A percentile compares a stretch with the other conserved stretches of the same genome.
Evolutionary conservation across 2,329 filamentous ascomycete genomes (phyloP).

Genomic region (Incumbomyces lentus): DNA sequence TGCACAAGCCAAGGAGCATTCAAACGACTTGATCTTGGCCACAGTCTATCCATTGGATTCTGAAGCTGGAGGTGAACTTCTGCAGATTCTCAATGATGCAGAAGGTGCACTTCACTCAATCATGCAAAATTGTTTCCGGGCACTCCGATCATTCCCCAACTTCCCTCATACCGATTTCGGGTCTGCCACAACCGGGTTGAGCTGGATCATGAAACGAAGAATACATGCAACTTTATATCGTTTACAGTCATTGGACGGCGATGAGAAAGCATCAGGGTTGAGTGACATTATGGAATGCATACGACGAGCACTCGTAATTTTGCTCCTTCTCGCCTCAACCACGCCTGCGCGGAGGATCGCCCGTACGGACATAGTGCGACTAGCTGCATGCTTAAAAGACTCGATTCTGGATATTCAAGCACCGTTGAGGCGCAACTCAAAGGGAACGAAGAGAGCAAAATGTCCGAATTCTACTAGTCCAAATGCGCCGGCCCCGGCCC

Average conservation of each 20-base stretch:
- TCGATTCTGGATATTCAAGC: background rate
- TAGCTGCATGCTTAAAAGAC: background rate
- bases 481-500: background rate
- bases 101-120: background rate
- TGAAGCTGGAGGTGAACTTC: background rate
- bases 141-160: background rate
- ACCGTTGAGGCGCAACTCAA: background rate
- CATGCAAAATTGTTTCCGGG: background rate
- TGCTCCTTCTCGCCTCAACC: conserved; percentile 3
- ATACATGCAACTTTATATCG: conserved; percentile 1
- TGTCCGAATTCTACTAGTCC: background rate
- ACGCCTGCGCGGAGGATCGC: background rate
- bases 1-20: background rate
- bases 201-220: conserved; percentile 2
- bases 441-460: background rate
- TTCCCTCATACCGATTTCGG: background rate
- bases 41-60: background rate
- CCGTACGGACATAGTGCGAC: background rate
- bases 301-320: background rate
- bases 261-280: background rate
- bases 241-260: background rate
- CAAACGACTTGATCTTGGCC: background rate
- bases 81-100: background rate
- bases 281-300: background rate
- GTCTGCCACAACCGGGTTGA: background rate